Evolutionary conservation across 148 eudicot species (phyloP).

Genomic region (Spergularia bocconei): DNA sequence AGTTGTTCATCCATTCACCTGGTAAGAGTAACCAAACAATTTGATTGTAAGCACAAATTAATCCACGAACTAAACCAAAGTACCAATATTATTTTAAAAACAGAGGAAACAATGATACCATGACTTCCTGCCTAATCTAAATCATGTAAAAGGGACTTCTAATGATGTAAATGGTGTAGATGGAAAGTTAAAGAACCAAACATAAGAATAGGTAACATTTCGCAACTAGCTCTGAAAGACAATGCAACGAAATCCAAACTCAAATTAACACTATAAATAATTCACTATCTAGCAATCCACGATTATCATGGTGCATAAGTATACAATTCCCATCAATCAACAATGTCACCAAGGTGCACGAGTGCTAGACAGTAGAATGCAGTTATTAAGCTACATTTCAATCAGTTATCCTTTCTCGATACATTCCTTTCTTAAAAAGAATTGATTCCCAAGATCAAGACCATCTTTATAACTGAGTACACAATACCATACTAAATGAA

Average conservation of each 20-base stretch:
- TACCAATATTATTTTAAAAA: not conserved
- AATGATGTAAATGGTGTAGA: not conserved
- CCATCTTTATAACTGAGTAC: no score
- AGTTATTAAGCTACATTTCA: not conserved
- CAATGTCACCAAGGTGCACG: not conserved
- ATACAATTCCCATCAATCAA: not conserved
- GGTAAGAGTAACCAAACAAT: not conserved
- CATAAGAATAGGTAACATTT: not conserved
- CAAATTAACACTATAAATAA: not conserved
- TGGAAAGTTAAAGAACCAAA: not conserved
- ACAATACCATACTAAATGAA: not conserved
- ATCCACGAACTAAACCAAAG: not conserved
- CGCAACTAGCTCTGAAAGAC: not conserved
- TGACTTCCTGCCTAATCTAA: not conserved
- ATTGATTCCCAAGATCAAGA: no score
- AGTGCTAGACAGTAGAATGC: not conserved
- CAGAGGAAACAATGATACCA: not conserved
- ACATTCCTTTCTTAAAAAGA: no score
- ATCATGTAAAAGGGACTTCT: not conserved
- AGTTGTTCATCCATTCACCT: slow-evolving; percentile 49
- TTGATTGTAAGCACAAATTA: not conserved
- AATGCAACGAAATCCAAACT: not conserved
- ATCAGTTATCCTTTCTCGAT: no score
- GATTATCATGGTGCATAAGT: not conserved
- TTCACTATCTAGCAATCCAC: not conserved